A percentile compares a stretch with the other conserved stretches of the same genome.
phyloP scores from a whole-genome alignment of 2,329 filamentous ascomycete species.

The Ceratocystis diversiconidia region DNA sequence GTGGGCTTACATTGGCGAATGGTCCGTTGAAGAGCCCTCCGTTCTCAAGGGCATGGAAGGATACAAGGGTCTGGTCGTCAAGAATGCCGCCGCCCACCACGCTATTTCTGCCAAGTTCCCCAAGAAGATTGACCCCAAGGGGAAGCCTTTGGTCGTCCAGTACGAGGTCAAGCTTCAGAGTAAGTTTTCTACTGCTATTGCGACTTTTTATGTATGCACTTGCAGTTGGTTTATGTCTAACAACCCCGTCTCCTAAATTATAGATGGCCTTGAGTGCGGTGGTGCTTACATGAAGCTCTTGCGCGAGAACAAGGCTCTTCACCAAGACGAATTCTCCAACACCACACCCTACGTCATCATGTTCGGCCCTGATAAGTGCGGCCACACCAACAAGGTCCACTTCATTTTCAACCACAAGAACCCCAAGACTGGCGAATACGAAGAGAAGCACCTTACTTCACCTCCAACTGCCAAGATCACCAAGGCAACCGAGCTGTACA shows the following conservation, averaged over 20 bases:
- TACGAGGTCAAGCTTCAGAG: conserved; percentile 99
- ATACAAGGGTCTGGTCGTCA: conserved; percentile 93
- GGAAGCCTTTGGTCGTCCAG: conserved; percentile 90
- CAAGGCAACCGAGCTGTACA: conserved; percentile 92
- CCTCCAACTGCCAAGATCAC: conserved; percentile 74
- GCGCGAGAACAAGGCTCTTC: conserved; percentile 90
- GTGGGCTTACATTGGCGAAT: conserved; percentile 95
- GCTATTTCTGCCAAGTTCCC: conserved; percentile 98
- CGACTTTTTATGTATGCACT: neutral
- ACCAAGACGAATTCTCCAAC: conserved; percentile 96
- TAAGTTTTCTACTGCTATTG: conserved; percentile 34
- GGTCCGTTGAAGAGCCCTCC: conserved; percentile 86
- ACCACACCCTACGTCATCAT: conserved; percentile 97
- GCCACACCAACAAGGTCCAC: conserved; percentile 92
- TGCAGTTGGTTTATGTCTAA: neutral
- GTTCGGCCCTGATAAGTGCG: conserved; percentile 99
- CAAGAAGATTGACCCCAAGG: conserved; percentile 93
- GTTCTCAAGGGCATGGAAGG: conserved; percentile 85
- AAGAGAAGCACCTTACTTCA: conserved; percentile 93
- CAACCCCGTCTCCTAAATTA: neutral
- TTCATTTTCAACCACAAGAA: conserved; percentile 99
- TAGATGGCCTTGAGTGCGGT: conserved; percentile 91
- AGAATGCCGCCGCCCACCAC: conserved; percentile 95
- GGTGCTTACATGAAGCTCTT: conserved; percentile 99
- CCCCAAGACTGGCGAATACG: conserved; percentile 98